Conservation (phyloP, 164 flowering plant genomes). For the Echeveria elegans region DNA sequence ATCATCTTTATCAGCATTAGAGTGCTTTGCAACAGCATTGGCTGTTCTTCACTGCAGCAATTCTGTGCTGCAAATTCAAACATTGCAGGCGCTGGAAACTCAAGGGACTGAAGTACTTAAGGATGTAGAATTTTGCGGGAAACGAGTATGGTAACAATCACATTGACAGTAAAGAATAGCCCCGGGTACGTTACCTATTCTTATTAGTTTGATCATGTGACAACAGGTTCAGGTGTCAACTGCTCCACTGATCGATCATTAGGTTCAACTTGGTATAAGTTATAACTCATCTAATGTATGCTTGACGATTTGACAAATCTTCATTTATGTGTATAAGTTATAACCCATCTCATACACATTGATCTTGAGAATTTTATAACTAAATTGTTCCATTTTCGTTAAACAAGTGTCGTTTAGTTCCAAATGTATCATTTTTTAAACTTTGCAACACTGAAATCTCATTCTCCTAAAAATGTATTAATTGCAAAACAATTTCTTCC, state of each 20-base stretch:
- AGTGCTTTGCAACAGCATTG: constrained; percentile 73
- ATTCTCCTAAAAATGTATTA: no score
- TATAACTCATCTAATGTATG: not conserved
- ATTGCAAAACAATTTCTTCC: constrained; percentile 10
- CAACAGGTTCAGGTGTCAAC: not conserved
- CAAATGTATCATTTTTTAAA: no score
- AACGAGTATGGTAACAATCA: not conserved
- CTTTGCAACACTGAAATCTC: no score
- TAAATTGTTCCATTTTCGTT: no score
- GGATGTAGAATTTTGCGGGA: not conserved
- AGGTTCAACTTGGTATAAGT: not conserved
- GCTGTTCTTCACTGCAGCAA: constrained; percentile 50
- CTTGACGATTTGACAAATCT: no score
- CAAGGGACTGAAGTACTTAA: not conserved
- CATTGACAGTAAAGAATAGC: not conserved
- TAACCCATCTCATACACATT: not conserved
- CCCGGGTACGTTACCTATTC: not conserved
- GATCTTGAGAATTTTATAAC: not conserved
- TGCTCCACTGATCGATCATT: not conserved
- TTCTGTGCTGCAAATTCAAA: constrained; percentile 31
- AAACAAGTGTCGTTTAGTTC: no score
- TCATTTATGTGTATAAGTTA: no score
- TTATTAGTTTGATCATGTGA: not conserved
- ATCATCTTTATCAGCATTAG: constrained; percentile 59
- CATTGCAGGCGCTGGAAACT: no score